Percentiles rank a stretch among this genome's conserved stretches.
phyloP scores from a whole-genome alignment of 345 rosid species.

The Gossypium herbaceum region DNA sequence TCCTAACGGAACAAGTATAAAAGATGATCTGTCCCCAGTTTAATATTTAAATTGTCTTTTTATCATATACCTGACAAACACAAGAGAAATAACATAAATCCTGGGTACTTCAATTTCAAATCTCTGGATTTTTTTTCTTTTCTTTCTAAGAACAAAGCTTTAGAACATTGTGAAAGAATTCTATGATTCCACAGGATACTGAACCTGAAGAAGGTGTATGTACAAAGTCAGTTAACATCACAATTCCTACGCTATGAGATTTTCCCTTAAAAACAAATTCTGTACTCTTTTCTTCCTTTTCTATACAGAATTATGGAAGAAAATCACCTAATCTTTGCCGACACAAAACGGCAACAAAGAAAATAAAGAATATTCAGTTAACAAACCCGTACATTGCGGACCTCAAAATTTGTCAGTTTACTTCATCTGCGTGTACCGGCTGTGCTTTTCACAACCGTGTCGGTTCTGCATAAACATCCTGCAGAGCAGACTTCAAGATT shows the following conservation, averaged over 20 bases:
- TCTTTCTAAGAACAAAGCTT: too few relatives aligned
- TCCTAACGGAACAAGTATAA: too few relatives aligned
- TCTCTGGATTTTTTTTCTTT: too few relatives aligned
- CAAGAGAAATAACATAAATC: too few relatives aligned
- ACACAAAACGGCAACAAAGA: conserved; percentile 4
- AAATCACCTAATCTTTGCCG: conserved; percentile 2
- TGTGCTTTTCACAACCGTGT: background rate
- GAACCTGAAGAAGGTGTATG: conserved; percentile 15
- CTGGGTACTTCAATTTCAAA: too few relatives aligned
- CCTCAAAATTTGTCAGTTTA: background rate
- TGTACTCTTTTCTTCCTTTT: conserved; percentile 13
- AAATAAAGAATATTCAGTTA: background rate
- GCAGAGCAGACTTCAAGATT: background rate
- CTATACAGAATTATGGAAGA: conserved; percentile 21
- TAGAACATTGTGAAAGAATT: too few relatives aligned
- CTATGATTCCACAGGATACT: too few relatives aligned
- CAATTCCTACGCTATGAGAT: background rate
- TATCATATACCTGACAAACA: too few relatives aligned
- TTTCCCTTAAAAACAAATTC: conserved; percentile 14
- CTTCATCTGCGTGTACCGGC: background rate
- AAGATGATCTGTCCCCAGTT: too few relatives aligned
- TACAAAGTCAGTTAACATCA: conserved; percentile 22
- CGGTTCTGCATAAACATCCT: background rate
- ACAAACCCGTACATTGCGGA: conserved; percentile 9
- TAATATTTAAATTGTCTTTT: too few relatives aligned